Percentiles rank a stretch among this genome's conserved stretches.
Conservation (phyloP, 805 yeast genomes). For the Pichia deserticola region DNA sequence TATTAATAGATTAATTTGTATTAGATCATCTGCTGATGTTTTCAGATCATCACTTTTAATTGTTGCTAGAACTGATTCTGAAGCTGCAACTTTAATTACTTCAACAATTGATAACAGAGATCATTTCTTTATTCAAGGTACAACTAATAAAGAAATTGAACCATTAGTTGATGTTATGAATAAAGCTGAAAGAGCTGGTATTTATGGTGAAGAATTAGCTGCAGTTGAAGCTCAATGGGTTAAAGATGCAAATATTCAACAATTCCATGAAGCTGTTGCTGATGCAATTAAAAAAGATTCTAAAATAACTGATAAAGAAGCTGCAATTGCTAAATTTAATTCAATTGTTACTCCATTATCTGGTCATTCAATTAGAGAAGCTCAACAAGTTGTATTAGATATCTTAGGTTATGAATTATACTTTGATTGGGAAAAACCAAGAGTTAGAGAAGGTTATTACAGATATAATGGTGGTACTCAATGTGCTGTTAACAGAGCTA, state of each 20-base stretch:
- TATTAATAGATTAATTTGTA: slow-evolving; percentile 87
- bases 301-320: slow-evolving; percentile 49
- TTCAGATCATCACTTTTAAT: slow-evolving; percentile 78
- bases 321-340: slow-evolving; percentile 57
- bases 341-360: slow-evolving; percentile 67
- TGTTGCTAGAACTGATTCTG: slow-evolving; percentile 96
- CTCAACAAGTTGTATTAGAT: slow-evolving; percentile 65
- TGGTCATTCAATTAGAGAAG: slow-evolving; percentile 70
- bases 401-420: slow-evolving; percentile 74
- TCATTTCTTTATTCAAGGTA: slow-evolving; percentile 85
- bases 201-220: slow-evolving; percentile 62
- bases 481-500: slow-evolving; percentile 95
- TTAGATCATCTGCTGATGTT: slow-evolving; percentile 92
- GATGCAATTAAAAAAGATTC: slow-evolving; percentile 63
- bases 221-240: slow-evolving; percentile 78
- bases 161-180: slow-evolving; percentile 73
- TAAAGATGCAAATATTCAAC: slow-evolving; percentile 71
- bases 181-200: slow-evolving; percentile 72
- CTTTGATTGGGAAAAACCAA: slow-evolving; percentile 93
- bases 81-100: slow-evolving; percentile 92
- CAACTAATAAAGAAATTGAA: slow-evolving; percentile 76
- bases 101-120: slow-evolving; percentile 93
- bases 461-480: slow-evolving; percentile 94
- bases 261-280: slow-evolving; percentile 86
- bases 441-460: slow-evolving; percentile 96